phyloP scores from a whole-genome alignment of 192 early-diverging fungal species.

The Endogone sp. region DNA sequence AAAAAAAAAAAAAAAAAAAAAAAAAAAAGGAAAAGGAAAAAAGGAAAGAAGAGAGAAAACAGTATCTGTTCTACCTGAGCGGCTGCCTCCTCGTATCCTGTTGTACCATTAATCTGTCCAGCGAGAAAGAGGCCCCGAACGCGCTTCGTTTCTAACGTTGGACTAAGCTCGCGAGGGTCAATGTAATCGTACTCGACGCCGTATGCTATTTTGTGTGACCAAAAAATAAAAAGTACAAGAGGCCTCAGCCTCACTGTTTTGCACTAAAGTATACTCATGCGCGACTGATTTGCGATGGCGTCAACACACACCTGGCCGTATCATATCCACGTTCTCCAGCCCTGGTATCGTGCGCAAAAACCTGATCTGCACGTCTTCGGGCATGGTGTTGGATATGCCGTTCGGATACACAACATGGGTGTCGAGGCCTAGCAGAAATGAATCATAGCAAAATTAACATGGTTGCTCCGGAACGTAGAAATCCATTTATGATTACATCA shows the following conservation, averaged over 20 bases:
- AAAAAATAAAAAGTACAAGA: too few relatives aligned
- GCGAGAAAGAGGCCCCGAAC: constrained; percentile 73
- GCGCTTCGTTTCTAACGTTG: constrained; percentile 75
- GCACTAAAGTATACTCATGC: too few relatives aligned
- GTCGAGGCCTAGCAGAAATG: constrained; percentile 40
- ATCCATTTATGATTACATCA: too few relatives aligned
- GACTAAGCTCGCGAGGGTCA: constrained; percentile 74
- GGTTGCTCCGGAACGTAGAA: too few relatives aligned
- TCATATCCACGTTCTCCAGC: constrained; percentile 69
- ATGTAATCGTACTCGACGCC: constrained; percentile 88
- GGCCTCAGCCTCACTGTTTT: too few relatives aligned
- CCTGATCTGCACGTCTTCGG: constrained; percentile 67
- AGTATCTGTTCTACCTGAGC: constrained; percentile 40
- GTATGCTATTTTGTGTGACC: constrained; percentile 48
- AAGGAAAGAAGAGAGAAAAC: neutral
- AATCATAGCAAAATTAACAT: neutral
- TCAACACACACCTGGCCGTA: constrained; percentile 51
- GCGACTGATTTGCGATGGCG: too few relatives aligned
- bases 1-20: neutral
- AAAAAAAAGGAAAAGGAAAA: neutral
- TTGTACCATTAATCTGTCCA: constrained; percentile 87
- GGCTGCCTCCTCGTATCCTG: constrained; percentile 81
- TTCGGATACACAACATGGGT: constrained; percentile 77
- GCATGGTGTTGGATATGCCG: constrained; percentile 82
- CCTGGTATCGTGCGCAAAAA: constrained; percentile 71